Base-by-base conservation (phyloP, 1,284 basidiomycete species). In the Lentinus polychrous region DNA sequence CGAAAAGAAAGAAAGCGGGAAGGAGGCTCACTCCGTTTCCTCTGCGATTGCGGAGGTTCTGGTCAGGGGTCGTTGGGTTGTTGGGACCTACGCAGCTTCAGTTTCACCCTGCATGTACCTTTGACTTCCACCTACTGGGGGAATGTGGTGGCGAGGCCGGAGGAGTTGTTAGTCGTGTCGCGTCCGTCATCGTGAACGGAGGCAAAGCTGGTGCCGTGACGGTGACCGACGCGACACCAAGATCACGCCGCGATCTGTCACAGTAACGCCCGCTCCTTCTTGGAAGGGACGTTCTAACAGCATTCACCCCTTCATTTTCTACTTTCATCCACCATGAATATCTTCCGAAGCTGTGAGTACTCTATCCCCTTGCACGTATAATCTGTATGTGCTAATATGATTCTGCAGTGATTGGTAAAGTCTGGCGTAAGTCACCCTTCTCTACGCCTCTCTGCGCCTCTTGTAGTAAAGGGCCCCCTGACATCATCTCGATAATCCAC, bases 321-420 rank as follows among this genome's bases (percentile, higher is more conserved):
- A 50, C 40, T 37, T 49, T 48, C 53, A 45, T 39, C 63, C 65
- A 70, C 63, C 58, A 88, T 87, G 85, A 86, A 86, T 64, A 77
- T 88, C 66, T 79, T 88, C 71, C 86, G 82, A 69, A 93, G 82
- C 65, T 68, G 92, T 94, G 60, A 70, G 91, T 79, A 37, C 38
- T 44, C n/a, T 40, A 46, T 53, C 31, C n/a, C n/a, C n/a, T 43
- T 50, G 46, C 43, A 36, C 52, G 58, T 35, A 57, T 53, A 52
- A 22, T 48, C 51, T 36, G 14, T 27, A 31, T 17, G n/a, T 52
- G 42, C 34, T 18, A 27, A 27, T 27, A 27, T 10, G 10, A 10
- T 4, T 5, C 4, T 50, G 43, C 59, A 95, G 92, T 95, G 37
- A 80, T 95, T 55, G 87, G 90, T 57, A 91, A 86, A 78, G 93